phyloP scores from a whole-genome alignment of 768 basidiomycete species.

The Mycena albidolilacea region DNA sequence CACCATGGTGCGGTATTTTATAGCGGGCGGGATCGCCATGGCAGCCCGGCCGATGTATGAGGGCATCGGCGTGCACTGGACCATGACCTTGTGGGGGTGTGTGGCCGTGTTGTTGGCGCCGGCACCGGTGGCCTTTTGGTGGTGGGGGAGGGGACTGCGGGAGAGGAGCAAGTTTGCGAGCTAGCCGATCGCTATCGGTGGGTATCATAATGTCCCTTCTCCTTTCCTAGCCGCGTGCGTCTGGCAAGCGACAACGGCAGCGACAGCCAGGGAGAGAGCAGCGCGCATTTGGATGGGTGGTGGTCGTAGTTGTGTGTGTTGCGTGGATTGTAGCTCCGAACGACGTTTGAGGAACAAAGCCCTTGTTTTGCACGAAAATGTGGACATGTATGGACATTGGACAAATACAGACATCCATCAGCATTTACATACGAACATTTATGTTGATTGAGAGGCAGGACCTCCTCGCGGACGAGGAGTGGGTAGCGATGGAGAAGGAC shows the following conservation, averaged over 20 bases:
- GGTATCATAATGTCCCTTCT: neutral
- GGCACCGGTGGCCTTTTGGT: constrained; percentile 15
- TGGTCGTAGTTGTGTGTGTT: no score
- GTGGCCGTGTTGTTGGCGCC: constrained; percentile 17
- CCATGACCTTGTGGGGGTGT: constrained; percentile 17
- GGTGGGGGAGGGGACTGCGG: constrained; percentile 5
- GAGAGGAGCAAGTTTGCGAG: constrained; percentile 18
- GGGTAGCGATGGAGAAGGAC: no score
- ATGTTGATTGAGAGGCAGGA: no score
- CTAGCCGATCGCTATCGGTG: constrained; percentile 4
- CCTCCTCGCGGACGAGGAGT: no score
- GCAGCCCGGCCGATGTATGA: constrained; percentile 11
- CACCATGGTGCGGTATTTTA: constrained; percentile 13
- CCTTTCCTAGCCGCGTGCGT: neutral
- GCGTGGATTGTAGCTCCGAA: neutral
- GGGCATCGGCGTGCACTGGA: constrained; percentile 14
- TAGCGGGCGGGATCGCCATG: constrained; percentile 16
- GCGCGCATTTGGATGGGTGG: constrained; percentile 5
- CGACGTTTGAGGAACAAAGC: neutral
- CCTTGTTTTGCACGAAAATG: no score
- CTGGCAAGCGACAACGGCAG: neutral
- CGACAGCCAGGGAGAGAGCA: neutral
- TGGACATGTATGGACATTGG: no score
- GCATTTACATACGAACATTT: no score
- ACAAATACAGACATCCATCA: no score